Evolutionary conservation across 371 early-diverging fungal genomes (phyloP).

Genomic region (Zychaea mexicana): DNA sequence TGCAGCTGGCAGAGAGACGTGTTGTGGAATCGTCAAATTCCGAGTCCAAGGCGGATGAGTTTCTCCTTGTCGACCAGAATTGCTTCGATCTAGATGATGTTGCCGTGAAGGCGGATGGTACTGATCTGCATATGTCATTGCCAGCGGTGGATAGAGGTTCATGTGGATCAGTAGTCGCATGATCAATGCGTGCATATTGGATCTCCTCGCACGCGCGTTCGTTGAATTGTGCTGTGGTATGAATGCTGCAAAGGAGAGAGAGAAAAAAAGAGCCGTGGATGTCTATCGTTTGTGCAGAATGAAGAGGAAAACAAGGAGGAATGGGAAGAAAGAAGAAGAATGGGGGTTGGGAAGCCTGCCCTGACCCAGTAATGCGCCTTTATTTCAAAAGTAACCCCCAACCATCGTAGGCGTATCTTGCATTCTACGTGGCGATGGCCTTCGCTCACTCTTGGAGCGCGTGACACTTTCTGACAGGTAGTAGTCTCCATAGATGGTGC

Average conservation of each 20-base stretch:
- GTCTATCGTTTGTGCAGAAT: too few relatives aligned
- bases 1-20: background rate
- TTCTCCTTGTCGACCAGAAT: background rate
- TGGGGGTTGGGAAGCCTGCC: background rate
- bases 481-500: background rate
- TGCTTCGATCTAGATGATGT: too few relatives aligned
- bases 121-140: conserved; percentile 1
- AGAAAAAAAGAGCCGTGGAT: conserved; percentile 1
- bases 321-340: background rate
- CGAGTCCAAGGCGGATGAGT: background rate
- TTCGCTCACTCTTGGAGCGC: conserved; percentile 9
- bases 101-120: background rate
- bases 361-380: background rate
- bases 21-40: background rate
- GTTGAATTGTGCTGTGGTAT: background rate
- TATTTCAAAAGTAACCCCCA: conserved; percentile 3
- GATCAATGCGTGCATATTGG: conserved; percentile 5
- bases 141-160: conserved; percentile 12
- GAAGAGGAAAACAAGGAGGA: background rate
- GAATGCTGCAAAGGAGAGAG: background rate
- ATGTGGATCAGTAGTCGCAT: conserved; percentile 11
- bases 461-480: background rate
- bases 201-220: background rate
- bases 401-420: background rate
- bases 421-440: conserved; percentile 1